Evolutionary conservation across 2,329 filamentous ascomycete species (phyloP), one percentile per base, ranked within the genome.

Genomic region (Truncatella angustata): DNA sequence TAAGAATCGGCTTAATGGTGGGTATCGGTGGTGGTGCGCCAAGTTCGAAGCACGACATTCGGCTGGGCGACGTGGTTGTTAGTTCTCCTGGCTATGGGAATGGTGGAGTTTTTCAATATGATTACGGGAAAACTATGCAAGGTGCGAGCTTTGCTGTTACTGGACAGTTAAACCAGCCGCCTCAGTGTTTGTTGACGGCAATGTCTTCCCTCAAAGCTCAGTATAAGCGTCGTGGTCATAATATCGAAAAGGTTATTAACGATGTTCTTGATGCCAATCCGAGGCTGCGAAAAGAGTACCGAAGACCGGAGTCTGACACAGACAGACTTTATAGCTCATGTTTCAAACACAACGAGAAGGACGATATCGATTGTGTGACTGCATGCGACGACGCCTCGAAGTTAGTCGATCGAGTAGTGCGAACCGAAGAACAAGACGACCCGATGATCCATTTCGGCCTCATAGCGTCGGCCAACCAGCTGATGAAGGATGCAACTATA

Each of bases 41-140:
- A 66, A 70, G 52, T 54, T 14, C n/a, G 1, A 35, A 56, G 36
- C 44, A 64, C 12, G 65, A 68, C 35, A 64, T 69, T n/a, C 58
- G 63, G 4, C 60, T 70, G 2, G 66, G 67, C 1, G 66, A 70
- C 34, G 45, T 70, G 21, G 66, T 68, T 0, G 66, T 70, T 16
- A 63, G 65, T 44, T 5, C 46, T 16, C 55, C 62, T 35, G 10
- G 43, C 2, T n/a, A 52, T 45, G 58, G 54, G 4, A 51, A 52
- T 1, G 56, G 57, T 0, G 63, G 63, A 1, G 60, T 70, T 1
- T 39, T 68, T 4, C 67, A 70, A 53, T 54, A 1, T 53, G 58
- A n/a, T n/a, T n/a, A n/a, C n/a, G n/a, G n/a, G n/a, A n/a, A n/a
- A n/a, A n/a, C n/a, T n/a, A n/a, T n/a, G 4, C 56, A 62, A 49